Evolutionary conservation across 495 filamentous ascomycete genomes (phyloP), one percentile per base, ranked within the genome.

Genomic region (Podospora sp.): DNA sequence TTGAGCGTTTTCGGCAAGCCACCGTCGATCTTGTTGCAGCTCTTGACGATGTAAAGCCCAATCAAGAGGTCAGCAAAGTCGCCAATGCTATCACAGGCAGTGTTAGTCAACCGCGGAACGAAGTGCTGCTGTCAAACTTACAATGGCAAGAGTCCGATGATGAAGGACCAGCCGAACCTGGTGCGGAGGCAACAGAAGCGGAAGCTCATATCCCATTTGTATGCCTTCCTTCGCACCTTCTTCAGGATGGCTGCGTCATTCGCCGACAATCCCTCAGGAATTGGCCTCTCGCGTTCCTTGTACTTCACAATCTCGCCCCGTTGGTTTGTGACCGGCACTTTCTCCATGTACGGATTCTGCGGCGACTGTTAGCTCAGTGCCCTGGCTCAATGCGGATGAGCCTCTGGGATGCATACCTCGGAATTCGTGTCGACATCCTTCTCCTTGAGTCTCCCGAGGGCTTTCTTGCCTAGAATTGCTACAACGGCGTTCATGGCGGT

Each of bases 171-270:
- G 21, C 94, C 94, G 74, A 97, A 90, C 62, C 87, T 84, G 61
- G 96, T 82, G 22, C 91, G 90, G 68, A 88, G 86, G 73, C 90
- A 84, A 72, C 86, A 93, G 76, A 90, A 92, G 18, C 93, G 83
- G 66, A 82, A 84, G 22, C 66, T 51, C 84, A 89, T 89, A 77
- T 99, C 95, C 46, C 96, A 86, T 24, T 83, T 79, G 77, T 96
- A 95, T 27, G 95, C 94, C 65, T 89, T 83, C 68, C 87, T 82
- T 72, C 94, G 92, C 69, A 96, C 90, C 55, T 88, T 87, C 50
- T 87, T 91, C 55, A 99, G 87, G 73, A 96, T 85, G 62, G 89
- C 83, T 70, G 83, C 85, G 77, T 99, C 96, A 66, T 95, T 87
- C 6, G 87, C 78, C 8, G 93, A 93, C 60, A 97, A 84, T 22